Evolutionary conservation across 768 basidiomycete genomes (phyloP), one percentile per base, ranked within the genome.

Genomic region (Boletellus sp.): DNA sequence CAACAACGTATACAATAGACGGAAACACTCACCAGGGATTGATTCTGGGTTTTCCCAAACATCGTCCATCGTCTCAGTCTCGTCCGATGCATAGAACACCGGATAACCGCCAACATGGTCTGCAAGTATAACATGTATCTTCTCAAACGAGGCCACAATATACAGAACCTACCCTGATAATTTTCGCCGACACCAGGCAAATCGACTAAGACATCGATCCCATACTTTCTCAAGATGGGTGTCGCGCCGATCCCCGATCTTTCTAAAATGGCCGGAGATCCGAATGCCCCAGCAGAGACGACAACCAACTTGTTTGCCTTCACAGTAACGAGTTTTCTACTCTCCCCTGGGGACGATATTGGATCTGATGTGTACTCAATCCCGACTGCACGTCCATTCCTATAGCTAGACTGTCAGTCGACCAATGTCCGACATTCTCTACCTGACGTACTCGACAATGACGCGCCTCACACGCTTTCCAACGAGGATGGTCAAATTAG

Each of bases 161-260:
- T 11, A 28, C 28, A 10, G 28, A 11, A 28, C 28, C 28, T 28
- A 28, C 28, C 28, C 28, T 28, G 28, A 45, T 78, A 81, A 54
- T 88, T 79, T 60, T 85, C 83, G 11, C 90, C 89, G 0, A 94
- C 89, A 7, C 84, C 86, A 5, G 87, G 87, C 7, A 90, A 76
- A 46, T 89, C 81, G 10, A 86, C 74, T 10, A 79, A 38, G 47
- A 74, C 68, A 8, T 59, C 51, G 36, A 90, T 72, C 3, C 70
- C 73, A 44, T 76, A 63, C 41, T 67, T 69, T 39, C 75, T 58
- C 26, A 90, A 69, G 8, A 84, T 54, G 0, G 66, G 60, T 3
- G 61, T 56, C 1, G 77, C 72, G 3, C 90, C 90, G 47, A 94
- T 84, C 6, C 90, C 87, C 0, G 84, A 85, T 28, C 80, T 70